These are phyloP conservation scores for Vinca minor DNA, from an alignment of 257 asterid species.

Conservation along the genomic window DNA sequence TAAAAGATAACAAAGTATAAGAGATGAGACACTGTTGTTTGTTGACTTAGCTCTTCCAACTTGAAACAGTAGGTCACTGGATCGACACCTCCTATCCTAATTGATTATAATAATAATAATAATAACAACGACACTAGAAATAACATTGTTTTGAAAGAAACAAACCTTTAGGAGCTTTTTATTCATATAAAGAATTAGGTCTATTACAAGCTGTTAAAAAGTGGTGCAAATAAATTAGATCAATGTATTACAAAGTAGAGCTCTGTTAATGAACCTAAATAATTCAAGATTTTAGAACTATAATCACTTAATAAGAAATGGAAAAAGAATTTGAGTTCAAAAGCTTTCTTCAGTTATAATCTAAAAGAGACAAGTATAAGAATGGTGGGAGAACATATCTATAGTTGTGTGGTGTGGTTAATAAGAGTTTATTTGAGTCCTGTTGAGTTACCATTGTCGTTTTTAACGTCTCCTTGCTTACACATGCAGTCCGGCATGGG, in stretches of 20 bases:
- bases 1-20: slow-evolving; percentile 6
- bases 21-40: no score
- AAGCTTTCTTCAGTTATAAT: slow-evolving; percentile 1
- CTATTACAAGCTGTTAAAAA: background rate
- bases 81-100: no score
- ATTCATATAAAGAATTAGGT: slow-evolving; percentile 3
- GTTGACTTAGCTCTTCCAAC: no score
- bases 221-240: slow-evolving; percentile 3
- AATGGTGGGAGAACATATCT: background rate
- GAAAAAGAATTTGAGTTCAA: slow-evolving; percentile 7
- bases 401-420: background rate
- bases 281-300: background rate
- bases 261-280: background rate
- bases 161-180: background rate
- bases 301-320: background rate
- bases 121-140: no score
- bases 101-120: no score
- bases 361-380: slow-evolving; percentile 8
- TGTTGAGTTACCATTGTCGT: slow-evolving; percentile 40
- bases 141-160: no score
- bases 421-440: slow-evolving; percentile 14
- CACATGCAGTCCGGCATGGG: slow-evolving; percentile 99
- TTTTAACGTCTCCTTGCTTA: slow-evolving; percentile 32
- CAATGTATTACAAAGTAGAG: background rate
- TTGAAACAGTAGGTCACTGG: no score